Evolutionary conservation across 805 yeast species (phyloP), one percentile per base, ranked within the genome.

Genomic region (Schizosaccharomyces octosporus): DNA sequence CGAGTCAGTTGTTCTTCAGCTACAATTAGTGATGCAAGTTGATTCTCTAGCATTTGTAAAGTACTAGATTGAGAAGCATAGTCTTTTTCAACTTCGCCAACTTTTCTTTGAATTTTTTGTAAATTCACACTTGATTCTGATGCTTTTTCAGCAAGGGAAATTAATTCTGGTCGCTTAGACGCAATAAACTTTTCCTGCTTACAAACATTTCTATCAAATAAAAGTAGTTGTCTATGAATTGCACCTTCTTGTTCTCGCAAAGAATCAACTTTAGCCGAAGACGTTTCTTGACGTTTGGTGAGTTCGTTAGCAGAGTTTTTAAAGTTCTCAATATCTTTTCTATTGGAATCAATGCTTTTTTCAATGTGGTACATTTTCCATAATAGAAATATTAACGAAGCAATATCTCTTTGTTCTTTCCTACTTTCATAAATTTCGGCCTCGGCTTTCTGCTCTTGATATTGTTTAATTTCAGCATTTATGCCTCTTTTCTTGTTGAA

Each of bases 401-500:
- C 63, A 5, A 62, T 48, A 13, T 68, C 69, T 59, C 66, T 62
- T 55, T 39, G 32, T 17, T 32, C 39, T 32, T 62, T 43, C 66
- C 79, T 81, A 42, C 72, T 69, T 65, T 82, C 83, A 69, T 81
- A 87, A 62, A 77, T 73, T 63, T 81, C 85, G 59, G 84, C 84
- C 69, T 87, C 93, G 4, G 74, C 74, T 66, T 83, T 76, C 68
- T 87, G 95, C 63, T 81, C 87, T 65, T 80, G 81, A 66, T 87
- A 87, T 66, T 83, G 89, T 68, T 79, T 84, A 59, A 85, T 76
- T 68, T 87, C 97, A 45, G 82, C 79, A 65, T 79, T 83, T 55
- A 82, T 75, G 48, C 82, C 78, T 69, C 89, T 79, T 70, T 83
- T 83, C 64, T 82, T 79, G 32, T 86, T 78, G 63, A 84, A 80